A percentile compares a stretch with the other conserved stretches of the same genome.
Conservation (phyloP, 1,284 basidiomycete genomes). For the Marasmius fiardii region DNA sequence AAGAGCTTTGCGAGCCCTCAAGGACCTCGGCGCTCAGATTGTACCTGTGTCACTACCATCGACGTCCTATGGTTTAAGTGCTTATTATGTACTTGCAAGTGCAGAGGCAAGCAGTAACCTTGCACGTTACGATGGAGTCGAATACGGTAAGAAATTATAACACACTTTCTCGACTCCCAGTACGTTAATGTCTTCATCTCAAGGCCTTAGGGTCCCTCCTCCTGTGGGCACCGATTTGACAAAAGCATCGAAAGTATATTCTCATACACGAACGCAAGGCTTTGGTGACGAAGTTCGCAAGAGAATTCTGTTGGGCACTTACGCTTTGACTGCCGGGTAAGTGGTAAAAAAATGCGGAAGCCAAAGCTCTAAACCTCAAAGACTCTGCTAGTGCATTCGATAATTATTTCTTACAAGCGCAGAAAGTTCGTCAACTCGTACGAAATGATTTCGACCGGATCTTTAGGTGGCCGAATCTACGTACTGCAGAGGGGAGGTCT, state of each 20-base stretch:
- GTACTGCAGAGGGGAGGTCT: constrained; percentile 3
- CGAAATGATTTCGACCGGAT: constrained; percentile 72
- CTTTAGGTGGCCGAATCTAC: constrained; percentile 57
- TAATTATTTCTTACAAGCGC: constrained; percentile 94
- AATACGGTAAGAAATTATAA: constrained; percentile 49
- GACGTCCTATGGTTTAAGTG: constrained; percentile 79
- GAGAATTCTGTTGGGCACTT: constrained; percentile 89
- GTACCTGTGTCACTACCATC: constrained; percentile 77
- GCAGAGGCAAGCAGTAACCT: constrained; percentile 96
- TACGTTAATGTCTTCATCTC: not conserved
- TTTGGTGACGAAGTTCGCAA: constrained; percentile 89
- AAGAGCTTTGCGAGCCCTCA: constrained; percentile 46
- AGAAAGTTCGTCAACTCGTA: constrained; percentile 72
- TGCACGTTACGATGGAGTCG: constrained; percentile 86
- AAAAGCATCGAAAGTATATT: constrained; percentile 50
- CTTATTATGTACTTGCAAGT: constrained; percentile 93
- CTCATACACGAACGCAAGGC: constrained; percentile 54
- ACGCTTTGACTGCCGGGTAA: constrained; percentile 89
- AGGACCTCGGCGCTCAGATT: constrained; percentile 63
- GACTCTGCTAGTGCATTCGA: constrained; percentile 74
- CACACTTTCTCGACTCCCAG: not conserved
- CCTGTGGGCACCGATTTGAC: constrained; percentile 39
- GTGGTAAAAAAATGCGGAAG: constrained; percentile 22
- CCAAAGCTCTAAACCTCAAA: not conserved
- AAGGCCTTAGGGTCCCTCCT: constrained; percentile 48